These are phyloP conservation scores for Trichoderma endophyticum DNA, from an alignment of 2,329 filamentous ascomycete genomes.

Conservation along the genomic window DNA sequence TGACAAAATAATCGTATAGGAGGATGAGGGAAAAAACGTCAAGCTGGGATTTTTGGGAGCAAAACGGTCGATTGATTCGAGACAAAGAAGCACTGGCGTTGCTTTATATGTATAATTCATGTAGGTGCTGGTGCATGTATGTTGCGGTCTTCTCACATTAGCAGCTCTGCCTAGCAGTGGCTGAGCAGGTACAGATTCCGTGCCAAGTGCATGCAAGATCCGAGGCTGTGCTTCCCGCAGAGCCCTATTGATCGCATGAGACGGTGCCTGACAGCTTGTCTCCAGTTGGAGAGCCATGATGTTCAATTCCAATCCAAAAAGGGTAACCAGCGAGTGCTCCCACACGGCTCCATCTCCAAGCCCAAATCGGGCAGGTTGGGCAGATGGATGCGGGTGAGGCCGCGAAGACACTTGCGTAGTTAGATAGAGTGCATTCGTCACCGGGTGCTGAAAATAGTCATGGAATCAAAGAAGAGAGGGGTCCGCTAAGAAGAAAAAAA, in stretches of 20 bases:
- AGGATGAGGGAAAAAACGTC: not conserved
- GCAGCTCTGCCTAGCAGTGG: not conserved
- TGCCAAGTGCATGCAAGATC: not conserved
- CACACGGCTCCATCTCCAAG: not conserved
- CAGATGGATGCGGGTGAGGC: not conserved
- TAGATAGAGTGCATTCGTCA: not conserved
- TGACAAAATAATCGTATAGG: not conserved
- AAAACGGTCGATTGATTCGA: not conserved
- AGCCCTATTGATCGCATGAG: not conserved
- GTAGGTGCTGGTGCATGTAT: not conserved
- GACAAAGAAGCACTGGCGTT: not conserved
- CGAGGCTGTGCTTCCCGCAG: not conserved
- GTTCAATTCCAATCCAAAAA: not conserved
- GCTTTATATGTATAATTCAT: not conserved
- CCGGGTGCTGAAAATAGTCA: not conserved
- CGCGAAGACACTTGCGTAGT: constrained; percentile 13
- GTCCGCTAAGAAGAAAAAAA: not conserved
- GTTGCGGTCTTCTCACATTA: not conserved
- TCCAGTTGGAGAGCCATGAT: too few relatives aligned
- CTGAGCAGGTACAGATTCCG: not conserved
- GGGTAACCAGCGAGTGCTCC: not conserved
- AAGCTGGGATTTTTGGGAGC: not conserved
- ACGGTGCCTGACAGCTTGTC: not conserved
- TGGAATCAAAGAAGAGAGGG: not conserved
- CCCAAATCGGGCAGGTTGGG: not conserved